Evolutionary conservation across 2,329 filamentous ascomycete genomes (phyloP).

Genomic region (Chaetomiaceae sp.): DNA sequence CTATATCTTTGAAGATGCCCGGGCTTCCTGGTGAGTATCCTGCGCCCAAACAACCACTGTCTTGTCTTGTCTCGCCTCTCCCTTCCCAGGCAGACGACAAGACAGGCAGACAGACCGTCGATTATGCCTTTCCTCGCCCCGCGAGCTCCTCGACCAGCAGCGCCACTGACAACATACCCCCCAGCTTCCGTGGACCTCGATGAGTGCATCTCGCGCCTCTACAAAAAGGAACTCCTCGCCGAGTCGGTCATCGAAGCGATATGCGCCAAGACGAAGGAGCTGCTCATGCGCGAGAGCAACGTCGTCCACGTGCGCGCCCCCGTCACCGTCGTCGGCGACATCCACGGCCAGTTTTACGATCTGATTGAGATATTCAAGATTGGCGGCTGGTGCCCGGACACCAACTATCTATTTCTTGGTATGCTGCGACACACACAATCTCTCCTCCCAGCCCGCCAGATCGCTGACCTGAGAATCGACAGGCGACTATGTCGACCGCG

Average conservation of each 20-base stretch:
- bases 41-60: background rate
- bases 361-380: constrained; percentile 99
- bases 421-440: no score
- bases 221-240: constrained; percentile 90
- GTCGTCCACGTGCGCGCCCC: constrained; percentile 95
- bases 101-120: background rate
- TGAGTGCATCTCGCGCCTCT: constrained; percentile 94
- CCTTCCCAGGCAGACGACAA: no score
- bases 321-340: constrained; percentile 96
- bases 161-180: constrained; percentile 14
- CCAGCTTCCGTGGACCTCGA: constrained; percentile 93
- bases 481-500: constrained; percentile 98
- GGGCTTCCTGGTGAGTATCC: constrained; percentile 31
- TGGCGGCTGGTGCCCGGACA: constrained; percentile 93
- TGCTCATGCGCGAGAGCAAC: constrained; percentile 99
- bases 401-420: constrained; percentile 97
- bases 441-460: no score
- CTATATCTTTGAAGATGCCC: constrained; percentile 29
- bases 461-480: background rate
- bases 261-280: constrained; percentile 97
- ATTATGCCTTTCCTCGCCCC: constrained; percentile 4
- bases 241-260: constrained; percentile 98
- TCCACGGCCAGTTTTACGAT: constrained; percentile 98
- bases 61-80: background rate
- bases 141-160: background rate